These are phyloP conservation scores for Ascochyta koolunga DNA, from an alignment of 2,329 filamentous ascomycete genomes.

Conservation along the genomic window DNA sequence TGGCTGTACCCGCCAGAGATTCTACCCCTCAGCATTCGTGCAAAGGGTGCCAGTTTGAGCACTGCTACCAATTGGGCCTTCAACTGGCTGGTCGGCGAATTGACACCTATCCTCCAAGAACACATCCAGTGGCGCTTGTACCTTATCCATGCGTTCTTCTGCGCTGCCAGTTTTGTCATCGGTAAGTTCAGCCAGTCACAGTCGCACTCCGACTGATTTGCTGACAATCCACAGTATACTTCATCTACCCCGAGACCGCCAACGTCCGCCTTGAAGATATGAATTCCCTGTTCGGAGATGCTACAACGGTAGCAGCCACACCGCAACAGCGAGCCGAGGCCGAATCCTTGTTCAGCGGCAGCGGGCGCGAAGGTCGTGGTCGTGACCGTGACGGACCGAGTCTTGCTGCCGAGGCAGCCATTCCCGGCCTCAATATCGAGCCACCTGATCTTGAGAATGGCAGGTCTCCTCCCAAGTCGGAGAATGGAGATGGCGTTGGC, in stretches of 20 bases:
- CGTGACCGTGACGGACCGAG: constrained; percentile 44
- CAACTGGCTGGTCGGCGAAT: constrained; percentile 95
- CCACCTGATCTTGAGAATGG: constrained; percentile 68
- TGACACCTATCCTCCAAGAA: constrained; percentile 92
- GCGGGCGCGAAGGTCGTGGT: constrained; percentile 59
- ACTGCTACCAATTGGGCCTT: constrained; percentile 98
- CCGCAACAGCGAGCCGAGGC: constrained; percentile 78
- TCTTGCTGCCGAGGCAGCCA: constrained; percentile 63
- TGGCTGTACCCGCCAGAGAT: constrained; percentile 99
- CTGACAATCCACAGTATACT: constrained; percentile 73
- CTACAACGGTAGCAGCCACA: constrained; percentile 80
- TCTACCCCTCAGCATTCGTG: constrained; percentile 91
- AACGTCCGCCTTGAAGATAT: constrained; percentile 96
- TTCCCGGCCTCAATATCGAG: constrained; percentile 82
- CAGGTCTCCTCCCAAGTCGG: constrained; percentile 47
- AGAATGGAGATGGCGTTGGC: constrained; percentile 62
- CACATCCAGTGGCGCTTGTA: constrained; percentile 94
- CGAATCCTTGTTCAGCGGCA: constrained; percentile 76
- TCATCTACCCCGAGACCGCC: constrained; percentile 95
- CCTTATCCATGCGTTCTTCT: constrained; percentile 95
- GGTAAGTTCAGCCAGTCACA: constrained; percentile 66
- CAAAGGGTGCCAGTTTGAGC: constrained; percentile 94
- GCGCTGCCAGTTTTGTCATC: constrained; percentile 91
- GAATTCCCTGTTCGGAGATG: constrained; percentile 92
- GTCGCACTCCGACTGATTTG: constrained; percentile 2